A percentile compares a stretch with the other conserved stretches of the same genome.
Evolutionary conservation across 2,329 filamentous ascomycete genomes (phyloP).

Genomic region (Berkeleyomyces basicola): DNA sequence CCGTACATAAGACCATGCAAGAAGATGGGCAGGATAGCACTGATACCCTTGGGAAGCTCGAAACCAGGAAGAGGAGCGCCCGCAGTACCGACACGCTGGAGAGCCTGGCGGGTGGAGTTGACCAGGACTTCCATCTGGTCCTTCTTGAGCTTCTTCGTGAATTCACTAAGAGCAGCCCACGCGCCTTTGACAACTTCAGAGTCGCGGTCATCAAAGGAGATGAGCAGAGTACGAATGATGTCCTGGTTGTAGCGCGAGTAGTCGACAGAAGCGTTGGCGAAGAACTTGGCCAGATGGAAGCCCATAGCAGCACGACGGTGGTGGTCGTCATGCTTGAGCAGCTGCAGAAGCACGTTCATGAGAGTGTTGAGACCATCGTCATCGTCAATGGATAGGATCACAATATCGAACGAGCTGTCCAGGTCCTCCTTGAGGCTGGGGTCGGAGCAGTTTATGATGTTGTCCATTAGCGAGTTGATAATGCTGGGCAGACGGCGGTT

Average conservation of each 20-base stretch:
- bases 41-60: constrained; percentile 87
- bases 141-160: constrained; percentile 81
- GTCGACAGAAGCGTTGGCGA: constrained; percentile 61
- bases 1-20: constrained; percentile 96
- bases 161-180: constrained; percentile 71
- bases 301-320: constrained; percentile 63
- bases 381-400: constrained; percentile 85
- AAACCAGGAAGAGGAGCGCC: constrained; percentile 79
- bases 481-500: constrained; percentile 78
- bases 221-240: constrained; percentile 74
- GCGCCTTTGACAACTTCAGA: constrained; percentile 70
- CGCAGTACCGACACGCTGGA: constrained; percentile 76
- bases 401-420: constrained; percentile 67
- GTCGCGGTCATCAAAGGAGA: constrained; percentile 83
- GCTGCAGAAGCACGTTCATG: constrained; percentile 79
- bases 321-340: constrained; percentile 89
- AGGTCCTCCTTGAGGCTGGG: constrained; percentile 58
- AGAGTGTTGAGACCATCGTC: constrained; percentile 88
- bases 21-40: constrained; percentile 90
- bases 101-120: constrained; percentile 65
- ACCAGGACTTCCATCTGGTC: constrained; percentile 97
- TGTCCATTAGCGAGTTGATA: constrained; percentile 87
- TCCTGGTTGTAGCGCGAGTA: constrained; percentile 95
- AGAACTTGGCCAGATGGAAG: constrained; percentile 72
- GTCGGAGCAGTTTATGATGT: constrained; percentile 63